Percentiles rank a stretch among this genome's conserved stretches.
Evolutionary conservation across 176 grass and related monocot species (phyloP).

Genomic region (Secale cereale): DNA sequence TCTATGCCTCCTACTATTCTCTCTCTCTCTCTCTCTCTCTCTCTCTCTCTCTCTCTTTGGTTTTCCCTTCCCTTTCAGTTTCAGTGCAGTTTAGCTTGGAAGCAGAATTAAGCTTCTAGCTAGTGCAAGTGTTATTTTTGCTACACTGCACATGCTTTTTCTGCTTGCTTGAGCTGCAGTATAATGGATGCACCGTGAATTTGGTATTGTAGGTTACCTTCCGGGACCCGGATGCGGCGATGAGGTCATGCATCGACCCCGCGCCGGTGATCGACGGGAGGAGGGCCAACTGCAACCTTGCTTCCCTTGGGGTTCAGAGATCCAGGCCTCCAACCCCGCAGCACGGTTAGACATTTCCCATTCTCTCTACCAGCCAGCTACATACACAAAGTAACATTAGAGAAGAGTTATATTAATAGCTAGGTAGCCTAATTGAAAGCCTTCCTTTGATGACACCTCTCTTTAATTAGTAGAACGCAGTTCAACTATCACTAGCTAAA

Average conservation of each 20-base stretch:
- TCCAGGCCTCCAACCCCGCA: conserved; percentile 76
- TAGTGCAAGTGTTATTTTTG: neutral
- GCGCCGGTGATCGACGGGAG: conserved; percentile 93
- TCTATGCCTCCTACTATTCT: neutral
- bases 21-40: neutral
- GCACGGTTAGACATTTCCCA: conserved; percentile 51
- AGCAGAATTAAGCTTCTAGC: neutral
- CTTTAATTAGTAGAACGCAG: neutral
- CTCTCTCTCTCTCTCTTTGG: neutral
- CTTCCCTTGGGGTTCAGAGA: conserved; percentile 92
- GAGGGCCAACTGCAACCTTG: conserved; percentile 97
- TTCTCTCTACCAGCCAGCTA: conserved; percentile 4
- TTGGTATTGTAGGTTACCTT: conserved; percentile 80
- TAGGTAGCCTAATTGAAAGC: conserved; percentile 17
- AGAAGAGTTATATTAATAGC: conserved; percentile 19
- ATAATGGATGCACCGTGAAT: neutral
- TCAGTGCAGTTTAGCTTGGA: conserved; percentile 4
- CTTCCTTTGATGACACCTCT: conserved; percentile 6
- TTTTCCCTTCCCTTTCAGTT: neutral
- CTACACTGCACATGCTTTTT: neutral
- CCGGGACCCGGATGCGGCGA: conserved; percentile 79
- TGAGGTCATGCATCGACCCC: conserved; percentile 88
- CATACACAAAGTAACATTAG: neutral
- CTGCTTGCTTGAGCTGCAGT: neutral
- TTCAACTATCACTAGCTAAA: neutral